Evolutionary conservation across 495 filamentous ascomycete species (phyloP).

Genomic region (Penicillium cosmopolitanum): DNA sequence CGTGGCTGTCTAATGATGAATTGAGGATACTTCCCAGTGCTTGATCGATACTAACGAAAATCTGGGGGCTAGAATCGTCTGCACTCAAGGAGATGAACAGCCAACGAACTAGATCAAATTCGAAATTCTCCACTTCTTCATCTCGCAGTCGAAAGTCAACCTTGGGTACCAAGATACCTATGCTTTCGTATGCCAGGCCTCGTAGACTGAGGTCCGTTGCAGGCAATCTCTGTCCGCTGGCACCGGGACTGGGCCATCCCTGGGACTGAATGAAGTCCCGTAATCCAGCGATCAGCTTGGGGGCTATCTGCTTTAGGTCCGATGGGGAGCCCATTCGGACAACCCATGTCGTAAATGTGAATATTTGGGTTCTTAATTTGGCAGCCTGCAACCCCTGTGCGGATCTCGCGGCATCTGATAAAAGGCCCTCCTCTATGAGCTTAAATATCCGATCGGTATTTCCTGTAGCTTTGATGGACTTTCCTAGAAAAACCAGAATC

Average conservation of each 20-base stretch:
- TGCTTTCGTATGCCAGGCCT: constrained; percentile 78
- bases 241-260: constrained; percentile 74
- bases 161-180: constrained; percentile 74
- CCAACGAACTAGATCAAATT: constrained; percentile 70
- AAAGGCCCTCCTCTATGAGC: constrained; percentile 69
- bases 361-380: constrained; percentile 80
- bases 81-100: constrained; percentile 80
- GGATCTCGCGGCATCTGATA: constrained; percentile 49
- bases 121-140: constrained; percentile 44
- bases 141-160: constrained; percentile 40
- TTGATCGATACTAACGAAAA: constrained; percentile 87
- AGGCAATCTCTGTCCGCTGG: constrained; percentile 48
- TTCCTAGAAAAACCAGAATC: constrained; percentile 73
- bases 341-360: constrained; percentile 86
- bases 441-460: constrained; percentile 66
- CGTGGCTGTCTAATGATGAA: constrained; percentile 53
- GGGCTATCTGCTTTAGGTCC: constrained; percentile 64
- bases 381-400: constrained; percentile 67
- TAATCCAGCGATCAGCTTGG: constrained; percentile 70
- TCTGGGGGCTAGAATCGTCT: constrained; percentile 72
- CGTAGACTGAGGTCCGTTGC: constrained; percentile 67
- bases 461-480: constrained; percentile 68
- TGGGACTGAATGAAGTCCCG: constrained; percentile 76
- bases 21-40: constrained; percentile 77
- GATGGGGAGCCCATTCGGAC: constrained; percentile 69